These are phyloP conservation scores for Acanthamoeba triangularis DNA, from an alignment of 208 protist species.

Conservation along the genomic window DNA sequence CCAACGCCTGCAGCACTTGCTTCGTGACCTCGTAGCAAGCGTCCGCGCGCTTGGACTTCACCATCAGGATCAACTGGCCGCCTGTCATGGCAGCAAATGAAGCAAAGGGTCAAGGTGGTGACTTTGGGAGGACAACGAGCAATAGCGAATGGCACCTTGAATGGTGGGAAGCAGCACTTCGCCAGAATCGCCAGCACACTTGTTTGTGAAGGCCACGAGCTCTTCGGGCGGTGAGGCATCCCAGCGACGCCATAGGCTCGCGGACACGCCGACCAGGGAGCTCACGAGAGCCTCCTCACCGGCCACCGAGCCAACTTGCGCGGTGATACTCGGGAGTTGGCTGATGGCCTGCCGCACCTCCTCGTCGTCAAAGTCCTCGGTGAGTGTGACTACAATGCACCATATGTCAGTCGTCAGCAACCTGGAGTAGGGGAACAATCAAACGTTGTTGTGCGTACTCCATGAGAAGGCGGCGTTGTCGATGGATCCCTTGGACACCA, in stretches of 20 bases:
- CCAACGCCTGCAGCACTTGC: background rate
- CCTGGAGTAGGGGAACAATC: no score
- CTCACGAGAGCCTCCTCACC: background rate
- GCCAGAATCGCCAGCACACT: background rate
- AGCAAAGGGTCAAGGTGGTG: background rate
- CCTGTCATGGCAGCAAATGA: no score
- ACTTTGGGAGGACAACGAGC: background rate
- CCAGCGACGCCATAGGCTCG: conserved; percentile 31
- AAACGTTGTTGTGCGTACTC: background rate
- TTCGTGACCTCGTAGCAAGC: conserved; percentile 54
- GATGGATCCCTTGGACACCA: conserved; percentile 42
- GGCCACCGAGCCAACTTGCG: background rate
- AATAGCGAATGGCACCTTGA: background rate
- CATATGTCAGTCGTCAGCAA: no score
- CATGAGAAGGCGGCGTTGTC: conserved; percentile 9
- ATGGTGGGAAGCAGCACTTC: conserved; percentile 17
- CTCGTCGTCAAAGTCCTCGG: background rate
- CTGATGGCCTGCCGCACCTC: background rate
- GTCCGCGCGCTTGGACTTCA: conserved; percentile 39
- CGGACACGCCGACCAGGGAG: conserved; percentile 12
- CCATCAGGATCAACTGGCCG: conserved; percentile 25
- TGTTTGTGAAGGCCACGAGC: conserved; percentile 39
- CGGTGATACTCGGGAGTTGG: background rate
- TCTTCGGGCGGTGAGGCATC: conserved; percentile 67
- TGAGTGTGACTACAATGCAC: conserved; percentile 28